These are phyloP conservation scores for Ustulina deusta DNA, from an alignment of 2,329 filamentous ascomycete genomes.

Conservation along the genomic window DNA sequence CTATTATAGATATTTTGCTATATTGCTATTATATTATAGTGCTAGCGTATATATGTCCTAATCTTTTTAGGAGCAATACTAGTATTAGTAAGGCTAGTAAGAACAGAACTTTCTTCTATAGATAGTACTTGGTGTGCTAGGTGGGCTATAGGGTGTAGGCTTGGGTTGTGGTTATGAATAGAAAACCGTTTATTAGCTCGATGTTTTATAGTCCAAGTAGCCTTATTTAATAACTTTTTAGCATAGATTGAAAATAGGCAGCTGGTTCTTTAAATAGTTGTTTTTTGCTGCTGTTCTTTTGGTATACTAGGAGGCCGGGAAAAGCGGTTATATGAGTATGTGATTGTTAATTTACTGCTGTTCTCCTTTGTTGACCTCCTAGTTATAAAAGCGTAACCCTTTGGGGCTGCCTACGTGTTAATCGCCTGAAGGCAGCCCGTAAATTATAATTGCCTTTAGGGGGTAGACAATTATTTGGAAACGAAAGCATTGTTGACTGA, in stretches of 20 bases:
- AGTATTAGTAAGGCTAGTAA: background rate
- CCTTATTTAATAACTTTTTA: conserved; percentile 6
- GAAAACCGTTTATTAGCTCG: conserved; percentile 5
- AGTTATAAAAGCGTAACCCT: conserved; percentile 6
- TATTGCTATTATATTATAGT: background rate
- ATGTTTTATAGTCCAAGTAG: conserved; percentile 9
- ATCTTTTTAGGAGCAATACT: background rate
- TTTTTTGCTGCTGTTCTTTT: conserved; percentile 5
- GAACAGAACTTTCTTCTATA: no score
- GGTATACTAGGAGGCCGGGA: background rate
- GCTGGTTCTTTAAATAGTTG: background rate
- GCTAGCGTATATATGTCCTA: background rate
- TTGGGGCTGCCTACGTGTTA: background rate
- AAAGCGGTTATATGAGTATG: conserved; percentile 5
- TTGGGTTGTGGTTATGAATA: conserved; percentile 5
- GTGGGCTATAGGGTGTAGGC: background rate
- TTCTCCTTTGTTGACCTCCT: conserved; percentile 5
- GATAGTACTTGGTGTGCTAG: background rate
- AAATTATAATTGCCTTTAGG: conserved; percentile 1
- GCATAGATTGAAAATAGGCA: conserved; percentile 4
- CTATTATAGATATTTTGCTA: conserved; percentile 2
- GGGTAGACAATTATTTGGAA: background rate
- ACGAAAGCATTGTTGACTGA: background rate
- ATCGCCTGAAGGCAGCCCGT: conserved; percentile 4
- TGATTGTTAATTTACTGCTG: conserved; percentile 1